Base-by-base conservation (phyloP, 352 stramenopile genomes). In the Labyrinthula sp. region DNA sequence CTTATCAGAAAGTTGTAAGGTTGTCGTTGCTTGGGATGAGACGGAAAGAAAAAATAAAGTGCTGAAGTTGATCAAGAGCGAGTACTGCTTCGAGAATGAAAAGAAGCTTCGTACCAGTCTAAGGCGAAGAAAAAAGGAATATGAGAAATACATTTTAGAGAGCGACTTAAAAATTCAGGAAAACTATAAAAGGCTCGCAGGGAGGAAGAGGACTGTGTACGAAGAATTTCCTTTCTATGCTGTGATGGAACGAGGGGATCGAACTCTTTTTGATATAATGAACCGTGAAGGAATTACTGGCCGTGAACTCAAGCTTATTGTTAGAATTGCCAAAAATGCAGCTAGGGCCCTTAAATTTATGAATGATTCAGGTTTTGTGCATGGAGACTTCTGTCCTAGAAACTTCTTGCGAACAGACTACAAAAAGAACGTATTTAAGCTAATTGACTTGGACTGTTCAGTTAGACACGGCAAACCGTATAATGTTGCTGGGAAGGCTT, bases 211-310 rank as follows among this genome's bases (percentile, higher is more conserved):
- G n/a, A n/a, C n/a, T n/a, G n/a, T n/a, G n/a, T n/a, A n/a, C n/a
- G n/a, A n/a, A n/a, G n/a, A n/a, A n/a, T n/a, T n/a, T n/a, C n/a
- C n/a, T n/a, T n/a, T n/a, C n/a, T n/a, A n/a, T n/a, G n/a, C 47
- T 20, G 33, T 52, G 15, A 50, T 52, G 34, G 23, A 14, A 15
- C 43, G 43, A 21, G 43, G 31, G 10, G 30, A 30, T 3, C 43
- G 43, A 18, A 45, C 43, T n/a, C 43, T 52, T 17, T 52, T 52
- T 38, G 43, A 52, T 18, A 29, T 28, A 9, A 52, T 52, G 1
- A 50, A 52, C 34, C 40, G 31, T 10, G 43, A 52, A 28, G 23
- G 30, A 12, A 39, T 52, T 26, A 35, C 30, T 9, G 30, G 30
- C 23, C 30, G 20, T 12, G 14, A 43, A 7, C 2, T 43, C 1